Evolutionary conservation across 148 eudicot genomes (phyloP).

Genomic region (Amaranthus cruentus): DNA sequence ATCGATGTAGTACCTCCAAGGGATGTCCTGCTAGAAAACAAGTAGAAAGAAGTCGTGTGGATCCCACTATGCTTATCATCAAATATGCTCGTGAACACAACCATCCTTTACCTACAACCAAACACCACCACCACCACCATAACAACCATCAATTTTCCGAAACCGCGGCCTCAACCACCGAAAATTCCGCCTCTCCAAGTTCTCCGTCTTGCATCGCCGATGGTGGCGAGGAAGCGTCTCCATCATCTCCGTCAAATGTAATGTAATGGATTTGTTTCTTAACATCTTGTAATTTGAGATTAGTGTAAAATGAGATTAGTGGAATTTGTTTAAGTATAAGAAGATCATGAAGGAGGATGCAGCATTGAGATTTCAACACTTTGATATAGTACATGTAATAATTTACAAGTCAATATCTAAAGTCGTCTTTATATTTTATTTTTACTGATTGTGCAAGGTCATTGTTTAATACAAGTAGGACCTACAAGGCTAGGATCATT

Average conservation of each 20-base stretch:
- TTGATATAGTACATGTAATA: too few relatives aligned
- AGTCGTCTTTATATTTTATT: too few relatives aligned
- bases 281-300: slow-evolving; percentile 11
- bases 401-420: too few relatives aligned
- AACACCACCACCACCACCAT: slow-evolving; percentile 33
- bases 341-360: too few relatives aligned
- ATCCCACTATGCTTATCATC: slow-evolving; percentile 48
- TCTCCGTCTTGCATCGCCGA: slow-evolving; percentile 3
- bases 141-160: background rate
- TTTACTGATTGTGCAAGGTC: too few relatives aligned
- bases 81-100: slow-evolving; percentile 51
- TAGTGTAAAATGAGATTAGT: too few relatives aligned
- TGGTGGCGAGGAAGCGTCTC: background rate
- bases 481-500: too few relatives aligned
- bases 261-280: background rate
- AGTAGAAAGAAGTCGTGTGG: slow-evolving; percentile 51
- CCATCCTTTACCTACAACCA: slow-evolving; percentile 46
- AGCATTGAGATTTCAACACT: too few relatives aligned
- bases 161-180: background rate
- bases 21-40: slow-evolving; percentile 68
- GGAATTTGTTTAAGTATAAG: too few relatives aligned
- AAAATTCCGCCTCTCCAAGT: slow-evolving; percentile 16
- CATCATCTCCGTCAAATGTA: background rate
- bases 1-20: slow-evolving; percentile 60
- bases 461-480: too few relatives aligned